Evolutionary conservation across 768 basidiomycete species (phyloP), one percentile per base, ranked within the genome.

Genomic region (Boletales sp.): DNA sequence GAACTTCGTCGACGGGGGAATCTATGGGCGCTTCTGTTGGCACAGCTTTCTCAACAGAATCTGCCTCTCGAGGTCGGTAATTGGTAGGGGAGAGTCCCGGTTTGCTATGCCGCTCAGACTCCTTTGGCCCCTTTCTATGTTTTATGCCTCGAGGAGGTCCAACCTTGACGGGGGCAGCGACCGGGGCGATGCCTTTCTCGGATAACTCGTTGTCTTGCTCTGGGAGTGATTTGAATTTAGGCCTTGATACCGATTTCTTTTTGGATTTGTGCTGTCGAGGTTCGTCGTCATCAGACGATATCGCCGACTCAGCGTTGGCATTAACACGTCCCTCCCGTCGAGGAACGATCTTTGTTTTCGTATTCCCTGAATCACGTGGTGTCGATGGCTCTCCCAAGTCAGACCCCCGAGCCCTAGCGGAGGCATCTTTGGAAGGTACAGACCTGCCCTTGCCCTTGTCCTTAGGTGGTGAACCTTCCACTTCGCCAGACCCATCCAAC

Each of bases 121-220:
- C 8, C 36, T 7, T 59, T 43, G n/a, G 18, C 35, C 1, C 32
- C 15, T 37, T 17, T 15, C 18, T 36, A 32, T 55, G 61, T 27
- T 57, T 59, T 27, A 39, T 37, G 21, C 64, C 60, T 24, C 57
- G 62, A 19, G 65, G 66, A 29, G 66, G 65, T 2, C 66, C 66
- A 11, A 64, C 5, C 30, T 66, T 66, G 12, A 54, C 32, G 13
- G 29, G 46, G 7, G 14, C 5, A 15, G n/a, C 19, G 2, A 37
- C 2, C 5, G 32, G 15, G n/a, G 42, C 47, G 6, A 29, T 46
- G 24, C 43, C 53, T 8, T 48, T 27, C 42, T 56, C 60, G 3
- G 24, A 27, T 27, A 27, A 27, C 7, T 39, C 38, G 8, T 40
- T 13, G 2, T 19, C 7, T 19, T 27, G 32, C 17, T 50, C 40